These are phyloP conservation scores for Madurella mycetomatis DNA, from an alignment of 2,329 filamentous ascomycete species.

Conservation along the genomic window DNA sequence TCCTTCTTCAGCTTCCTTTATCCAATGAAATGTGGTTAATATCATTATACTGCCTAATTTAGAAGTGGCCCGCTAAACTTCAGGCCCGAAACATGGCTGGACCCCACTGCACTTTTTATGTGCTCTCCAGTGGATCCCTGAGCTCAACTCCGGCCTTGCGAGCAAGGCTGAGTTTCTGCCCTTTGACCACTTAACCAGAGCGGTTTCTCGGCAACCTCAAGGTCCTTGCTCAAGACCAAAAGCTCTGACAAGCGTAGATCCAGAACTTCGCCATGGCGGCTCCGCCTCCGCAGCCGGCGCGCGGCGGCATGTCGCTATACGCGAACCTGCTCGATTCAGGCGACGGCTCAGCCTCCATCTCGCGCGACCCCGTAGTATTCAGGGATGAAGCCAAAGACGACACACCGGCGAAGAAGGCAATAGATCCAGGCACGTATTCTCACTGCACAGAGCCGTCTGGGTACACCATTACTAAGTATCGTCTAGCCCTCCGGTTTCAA, in stretches of 20 bases:
- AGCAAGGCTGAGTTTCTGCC: slow-evolving; percentile 15
- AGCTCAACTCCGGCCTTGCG: slow-evolving; percentile 11
- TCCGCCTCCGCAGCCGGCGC: slow-evolving; percentile 17
- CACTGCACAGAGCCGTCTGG: not conserved
- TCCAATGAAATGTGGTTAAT: too few relatives aligned
- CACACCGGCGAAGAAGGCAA: slow-evolving; percentile 55
- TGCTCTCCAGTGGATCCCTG: not conserved
- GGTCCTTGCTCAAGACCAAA: too few relatives aligned
- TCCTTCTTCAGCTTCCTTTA: too few relatives aligned
- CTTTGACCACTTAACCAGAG: not conserved
- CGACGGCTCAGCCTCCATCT: slow-evolving; percentile 60
- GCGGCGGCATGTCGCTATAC: slow-evolving; percentile 67
- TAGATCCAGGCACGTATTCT: slow-evolving; percentile 37
- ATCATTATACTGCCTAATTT: too few relatives aligned
- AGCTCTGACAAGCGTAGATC: not conserved
- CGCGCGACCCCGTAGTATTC: slow-evolving; percentile 70
- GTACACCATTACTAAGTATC: not conserved
- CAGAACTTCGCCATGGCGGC: slow-evolving; percentile 11
- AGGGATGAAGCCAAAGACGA: slow-evolving; percentile 50
- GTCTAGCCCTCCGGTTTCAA: slow-evolving; percentile 74
- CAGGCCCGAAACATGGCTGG: not conserved
- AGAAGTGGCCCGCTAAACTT: not conserved
- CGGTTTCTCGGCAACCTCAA: not conserved
- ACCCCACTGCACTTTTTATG: not conserved
- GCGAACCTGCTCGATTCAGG: slow-evolving; percentile 71